phyloP scores from a whole-genome alignment of 192 early-diverging fungal genomes.

The Linnemannia hyalina region DNA sequence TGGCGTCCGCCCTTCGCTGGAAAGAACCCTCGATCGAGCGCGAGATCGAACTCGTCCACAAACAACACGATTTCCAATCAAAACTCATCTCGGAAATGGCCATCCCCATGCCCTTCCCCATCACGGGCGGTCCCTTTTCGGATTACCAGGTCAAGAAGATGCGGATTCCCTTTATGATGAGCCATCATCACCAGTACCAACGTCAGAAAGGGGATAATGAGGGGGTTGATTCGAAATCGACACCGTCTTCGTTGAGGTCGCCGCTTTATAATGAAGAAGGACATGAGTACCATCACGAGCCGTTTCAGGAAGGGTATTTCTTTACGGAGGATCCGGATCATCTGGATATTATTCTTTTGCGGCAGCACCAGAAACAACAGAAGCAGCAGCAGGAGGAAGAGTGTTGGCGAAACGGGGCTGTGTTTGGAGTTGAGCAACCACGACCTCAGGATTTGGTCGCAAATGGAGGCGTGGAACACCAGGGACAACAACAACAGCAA shows the following conservation, averaged over 20 bases:
- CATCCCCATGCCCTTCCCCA: conserved; percentile 46
- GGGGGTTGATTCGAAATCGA: background rate
- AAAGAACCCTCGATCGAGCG: conserved; percentile 47
- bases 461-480: background rate
- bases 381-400: conserved; percentile 4
- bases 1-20: conserved; percentile 59
- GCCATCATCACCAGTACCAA: background rate
- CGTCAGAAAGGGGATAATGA: background rate
- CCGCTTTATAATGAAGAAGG: conserved; percentile 20
- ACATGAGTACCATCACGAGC: conserved; percentile 7
- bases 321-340: conserved; percentile 10
- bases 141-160: conserved; percentile 46
- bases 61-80: conserved; percentile 51
- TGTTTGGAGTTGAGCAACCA: too few species aligned
- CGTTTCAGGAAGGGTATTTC: background rate
- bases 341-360: background rate
- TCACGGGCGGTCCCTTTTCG: conserved; percentile 42
- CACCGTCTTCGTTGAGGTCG: background rate
- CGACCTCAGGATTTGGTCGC: too few species aligned
- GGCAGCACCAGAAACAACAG: background rate
- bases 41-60: conserved; percentile 38
- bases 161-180: conserved; percentile 36
- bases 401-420: background rate
- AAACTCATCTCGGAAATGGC: conserved; percentile 50
- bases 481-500: background rate